Percentiles rank a stretch among this genome's conserved stretches.
Evolutionary conservation across 176 grass and related monocot species (phyloP).

Genomic region (Musa beccarii): DNA sequence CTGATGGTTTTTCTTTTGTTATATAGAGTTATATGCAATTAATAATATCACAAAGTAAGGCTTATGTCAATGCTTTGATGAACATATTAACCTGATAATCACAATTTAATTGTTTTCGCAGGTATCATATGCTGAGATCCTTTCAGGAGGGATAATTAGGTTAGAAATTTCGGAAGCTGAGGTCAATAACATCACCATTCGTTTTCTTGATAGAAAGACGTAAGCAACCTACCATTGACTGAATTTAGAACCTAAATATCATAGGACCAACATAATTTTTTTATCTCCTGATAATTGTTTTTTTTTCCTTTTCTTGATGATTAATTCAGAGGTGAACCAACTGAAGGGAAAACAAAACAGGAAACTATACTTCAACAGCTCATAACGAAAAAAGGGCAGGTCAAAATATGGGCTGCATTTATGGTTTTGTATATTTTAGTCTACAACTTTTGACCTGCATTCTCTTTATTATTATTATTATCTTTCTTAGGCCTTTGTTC

Average conservation of each 20-base stretch:
- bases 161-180: slow-evolving; percentile 72
- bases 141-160: slow-evolving; percentile 90
- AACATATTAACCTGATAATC: background rate
- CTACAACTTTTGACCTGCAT: background rate
- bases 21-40: background rate
- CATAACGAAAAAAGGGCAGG: slow-evolving; percentile 93
- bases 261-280: slow-evolving; percentile 14
- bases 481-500: background rate
- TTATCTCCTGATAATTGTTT: slow-evolving; percentile 14
- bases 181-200: slow-evolving; percentile 87
- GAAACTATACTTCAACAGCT: slow-evolving; percentile 87
- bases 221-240: slow-evolving; percentile 32
- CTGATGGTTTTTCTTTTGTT: background rate
- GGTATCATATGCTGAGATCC: slow-evolving; percentile 81
- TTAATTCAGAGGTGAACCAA: slow-evolving; percentile 70
- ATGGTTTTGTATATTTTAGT: slow-evolving; percentile 8
- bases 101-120: slow-evolving; percentile 29
- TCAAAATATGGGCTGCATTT: slow-evolving; percentile 28
- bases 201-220: slow-evolving; percentile 89
- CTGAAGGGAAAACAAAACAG: slow-evolving; percentile 65
- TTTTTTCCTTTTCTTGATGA: slow-evolving; percentile 19
- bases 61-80: background rate
- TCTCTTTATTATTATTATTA: background rate
- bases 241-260: slow-evolving; percentile 24
- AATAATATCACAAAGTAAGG: background rate